Evolutionary conservation across 495 filamentous ascomycete genomes (phyloP), one percentile per base, ranked within the genome.

Genomic region (Cairneyella variabilis): DNA sequence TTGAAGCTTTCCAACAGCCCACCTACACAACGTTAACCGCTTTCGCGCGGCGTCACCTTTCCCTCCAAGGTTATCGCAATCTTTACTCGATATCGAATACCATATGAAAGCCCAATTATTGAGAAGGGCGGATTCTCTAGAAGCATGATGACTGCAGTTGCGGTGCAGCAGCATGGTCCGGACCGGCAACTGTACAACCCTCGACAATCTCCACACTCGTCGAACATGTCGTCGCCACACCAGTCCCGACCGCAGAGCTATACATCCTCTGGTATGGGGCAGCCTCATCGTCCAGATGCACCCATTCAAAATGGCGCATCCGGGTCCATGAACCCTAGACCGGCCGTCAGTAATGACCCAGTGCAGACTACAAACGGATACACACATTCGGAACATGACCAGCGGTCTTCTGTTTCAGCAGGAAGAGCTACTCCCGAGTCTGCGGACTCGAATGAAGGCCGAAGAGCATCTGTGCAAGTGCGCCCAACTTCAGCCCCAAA

Each of bases 221-320:
- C 61, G 5, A 58, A 60, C 41, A 53, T 54, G 34, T 45, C 56
- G 11, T 59, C 60, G 5, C 37, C 57, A 2, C 53, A 58, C 11
- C 70, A 59, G 28, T 57, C 47, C 57, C 60, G 48, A 75, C 77
- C 46, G 73, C 75, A 48, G 73, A 78, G 20, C 77, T 79, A 58
- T 70, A 70, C 10, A 62, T 57, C 48, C 17, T 41, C 56, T 17
- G 44, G 9, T 11, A 16, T 38, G 9, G 3, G 16, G 7, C 50
- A 55, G 12, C 26, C 36, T 18, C 51, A 51, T 21, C 54, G 53
- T 51, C 50, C 57, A 55, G 53, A 53, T 23, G 32, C 36, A 14
- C 39, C 48, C 21, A 16, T 48, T 4, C 50, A 52, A 38, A 64
- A 64, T 40, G 61, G 57, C 17, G 45, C 20, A 1, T 27, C 44